Evolutionary conservation across 148 eudicot genomes (phyloP), one percentile per base, ranked within the genome.

Genomic region (Bassia scoparia): DNA sequence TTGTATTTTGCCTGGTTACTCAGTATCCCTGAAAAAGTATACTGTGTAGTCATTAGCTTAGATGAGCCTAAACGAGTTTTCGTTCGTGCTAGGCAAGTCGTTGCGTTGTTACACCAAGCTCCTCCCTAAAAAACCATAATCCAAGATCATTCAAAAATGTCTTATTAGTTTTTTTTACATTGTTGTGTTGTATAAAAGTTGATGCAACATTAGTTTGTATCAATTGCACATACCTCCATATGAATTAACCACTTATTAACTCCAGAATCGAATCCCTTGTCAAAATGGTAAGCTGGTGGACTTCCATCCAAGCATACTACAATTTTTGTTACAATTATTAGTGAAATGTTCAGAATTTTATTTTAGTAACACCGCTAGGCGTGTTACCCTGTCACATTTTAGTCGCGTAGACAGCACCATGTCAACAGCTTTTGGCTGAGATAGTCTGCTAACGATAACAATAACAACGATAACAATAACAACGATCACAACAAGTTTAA

Each of bases 251-350:
- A 93, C 61, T 86, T 90, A 74, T 93, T 81, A 43, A 84, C 68
- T 60, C 98, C 98, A 50, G 82, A 48, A 62, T 91, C 98, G 71
- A 54, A 90, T 34, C 98, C 98, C 73, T 80, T 81, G 73, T 86
- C 88, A 72, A 87, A 67, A 75, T 89, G 92, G 84, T 93, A 93
- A 16, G 97, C 98, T 49, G 98, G 92, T 34, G 98, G 92, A 60
- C 89, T 90, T 67, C 98, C 98, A 78, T 93, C 98, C 86, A 93
- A 81, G 76, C n/a, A 93, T 37, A 93, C 98, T 93, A n/a, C n/a
- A n/a, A n/a, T n/a, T 33, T 52, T 21, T 37, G 20, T 34, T 27
- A 20, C 15, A 29, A 46, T 0, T 62, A 12, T 44, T 68, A 18
- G 38, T 52, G n/a, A 26, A 10, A 58, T 58, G 33, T 27, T 26